Evolutionary conservation across 2,329 filamentous ascomycete genomes (phyloP).

Genomic region (Blastomyces gilchristii): DNA sequence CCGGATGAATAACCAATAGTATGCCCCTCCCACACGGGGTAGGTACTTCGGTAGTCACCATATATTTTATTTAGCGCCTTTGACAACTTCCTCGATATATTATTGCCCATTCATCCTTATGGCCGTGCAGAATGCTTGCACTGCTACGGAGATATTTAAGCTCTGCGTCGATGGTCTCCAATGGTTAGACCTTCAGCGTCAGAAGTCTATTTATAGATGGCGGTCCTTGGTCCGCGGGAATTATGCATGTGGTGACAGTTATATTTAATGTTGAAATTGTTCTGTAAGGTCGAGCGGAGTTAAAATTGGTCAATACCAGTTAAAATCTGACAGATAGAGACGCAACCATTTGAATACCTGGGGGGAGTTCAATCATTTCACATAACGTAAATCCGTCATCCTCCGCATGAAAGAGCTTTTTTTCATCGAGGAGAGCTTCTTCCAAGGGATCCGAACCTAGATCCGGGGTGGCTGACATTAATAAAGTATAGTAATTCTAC

Average conservation of each 20-base stretch:
- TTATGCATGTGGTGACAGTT: background rate
- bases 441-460: background rate
- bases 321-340: no score
- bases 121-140: no score
- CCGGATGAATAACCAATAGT: background rate
- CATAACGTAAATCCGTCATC: background rate
- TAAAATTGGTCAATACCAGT: background rate
- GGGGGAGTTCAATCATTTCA: no score
- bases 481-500: background rate
- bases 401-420: background rate
- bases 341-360: no score
- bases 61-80: background rate
- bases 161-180: background rate
- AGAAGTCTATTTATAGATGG: background rate
- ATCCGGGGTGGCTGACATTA: background rate
- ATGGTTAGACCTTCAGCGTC: background rate
- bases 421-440: background rate
- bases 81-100: background rate
- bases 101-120: background rate
- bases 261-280: background rate
- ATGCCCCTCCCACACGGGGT: background rate
- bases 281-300: background rate
- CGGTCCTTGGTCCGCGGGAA: background rate
- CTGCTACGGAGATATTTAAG: background rate
- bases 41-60: background rate